phyloP scores from a whole-genome alignment of 108 stramenopile species.

The Fistulifera pelliculosa region DNA sequence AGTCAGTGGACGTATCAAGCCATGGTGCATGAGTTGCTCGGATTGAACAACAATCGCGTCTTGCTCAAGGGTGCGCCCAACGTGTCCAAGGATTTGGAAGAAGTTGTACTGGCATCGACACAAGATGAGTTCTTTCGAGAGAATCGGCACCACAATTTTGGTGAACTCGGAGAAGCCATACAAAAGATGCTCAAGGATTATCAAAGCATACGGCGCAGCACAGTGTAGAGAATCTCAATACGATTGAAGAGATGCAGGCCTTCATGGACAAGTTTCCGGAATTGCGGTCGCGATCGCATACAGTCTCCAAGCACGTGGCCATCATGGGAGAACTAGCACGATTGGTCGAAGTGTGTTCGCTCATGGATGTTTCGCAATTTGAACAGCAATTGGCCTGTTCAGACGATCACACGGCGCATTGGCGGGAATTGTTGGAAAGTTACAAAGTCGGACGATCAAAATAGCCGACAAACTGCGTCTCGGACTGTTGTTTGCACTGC shows the following conservation, averaged over 20 bases:
- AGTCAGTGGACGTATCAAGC: slow-evolving; percentile 99
- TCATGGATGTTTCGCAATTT: slow-evolving; percentile 97
- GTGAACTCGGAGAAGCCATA: slow-evolving; percentile 93
- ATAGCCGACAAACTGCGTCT: slow-evolving; percentile 94
- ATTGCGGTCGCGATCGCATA: slow-evolving; percentile 76
- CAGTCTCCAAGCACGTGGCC: slow-evolving; percentile 95
- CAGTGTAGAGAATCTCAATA: slow-evolving; percentile 71
- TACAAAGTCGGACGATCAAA: slow-evolving; percentile 66
- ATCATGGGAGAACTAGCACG: slow-evolving; percentile 95
- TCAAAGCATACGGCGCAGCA: slow-evolving; percentile 81
- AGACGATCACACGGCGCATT: slow-evolving; percentile 86
- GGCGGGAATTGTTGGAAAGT: slow-evolving; percentile 80
- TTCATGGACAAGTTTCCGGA: slow-evolving; percentile 98
- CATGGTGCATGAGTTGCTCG: slow-evolving; percentile 99
- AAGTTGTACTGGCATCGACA: slow-evolving; percentile 89
- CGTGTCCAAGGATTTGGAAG: slow-evolving; percentile 89
- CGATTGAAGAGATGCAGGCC: slow-evolving; percentile 97
- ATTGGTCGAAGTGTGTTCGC: slow-evolving; percentile 80
- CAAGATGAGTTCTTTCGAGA: slow-evolving; percentile 89
- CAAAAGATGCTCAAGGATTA: slow-evolving; percentile 91
- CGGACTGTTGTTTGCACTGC: slow-evolving; percentile 92
- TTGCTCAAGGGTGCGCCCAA: slow-evolving; percentile 90
- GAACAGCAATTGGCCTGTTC: slow-evolving; percentile 97
- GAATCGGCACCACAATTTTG: slow-evolving; percentile 95
- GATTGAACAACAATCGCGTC: slow-evolving; percentile 94